A percentile compares a stretch with the other conserved stretches of the same genome.
Evolutionary conservation across 192 early-diverging fungal genomes (phyloP).

Genomic region (Irineochytrium annulatum): DNA sequence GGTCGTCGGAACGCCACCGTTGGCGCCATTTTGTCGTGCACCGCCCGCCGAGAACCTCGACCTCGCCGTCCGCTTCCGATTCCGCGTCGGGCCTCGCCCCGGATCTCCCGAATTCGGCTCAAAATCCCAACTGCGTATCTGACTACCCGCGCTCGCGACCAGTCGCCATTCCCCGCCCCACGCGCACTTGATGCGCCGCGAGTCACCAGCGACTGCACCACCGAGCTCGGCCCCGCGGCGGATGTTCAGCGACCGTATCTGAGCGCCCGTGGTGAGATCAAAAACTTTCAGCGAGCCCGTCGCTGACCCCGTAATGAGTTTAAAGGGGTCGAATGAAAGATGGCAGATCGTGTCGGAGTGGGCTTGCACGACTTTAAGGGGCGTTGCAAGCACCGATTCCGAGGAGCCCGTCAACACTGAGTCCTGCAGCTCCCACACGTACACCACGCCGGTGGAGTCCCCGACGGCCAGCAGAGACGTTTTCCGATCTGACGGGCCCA

Average conservation of each 20-base stretch:
- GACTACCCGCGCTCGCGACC: constrained; percentile 9
- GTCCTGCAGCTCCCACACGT: constrained; percentile 17
- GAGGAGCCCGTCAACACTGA: not conserved
- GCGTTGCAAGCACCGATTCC: not conserved
- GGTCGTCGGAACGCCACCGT: not conserved
- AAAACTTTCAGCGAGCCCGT: constrained; percentile 4
- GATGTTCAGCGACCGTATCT: constrained; percentile 2
- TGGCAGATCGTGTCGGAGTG: constrained; percentile 7
- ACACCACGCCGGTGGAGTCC: not conserved
- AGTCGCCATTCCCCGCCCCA: constrained; percentile 19
- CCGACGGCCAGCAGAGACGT: constrained; percentile 10
- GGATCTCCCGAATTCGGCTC: not conserved
- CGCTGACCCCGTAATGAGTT: constrained; percentile 8
- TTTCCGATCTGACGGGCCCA: constrained; percentile 2
- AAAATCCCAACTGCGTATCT: constrained; percentile 24
- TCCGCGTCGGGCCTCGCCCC: not conserved
- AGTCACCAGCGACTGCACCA: not conserved
- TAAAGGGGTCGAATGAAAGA: constrained; percentile 18
- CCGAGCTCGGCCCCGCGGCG: constrained; percentile 11
- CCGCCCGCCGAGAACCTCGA: not conserved
- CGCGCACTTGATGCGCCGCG: not conserved
- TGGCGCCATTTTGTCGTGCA: not conserved
- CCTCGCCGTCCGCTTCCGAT: not conserved
- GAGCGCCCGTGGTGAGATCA: constrained; percentile 9
- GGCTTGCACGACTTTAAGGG: constrained; percentile 9